Conservation (phyloP, 2,329 filamentous ascomycete species). For the Huntiella decipiens region DNA sequence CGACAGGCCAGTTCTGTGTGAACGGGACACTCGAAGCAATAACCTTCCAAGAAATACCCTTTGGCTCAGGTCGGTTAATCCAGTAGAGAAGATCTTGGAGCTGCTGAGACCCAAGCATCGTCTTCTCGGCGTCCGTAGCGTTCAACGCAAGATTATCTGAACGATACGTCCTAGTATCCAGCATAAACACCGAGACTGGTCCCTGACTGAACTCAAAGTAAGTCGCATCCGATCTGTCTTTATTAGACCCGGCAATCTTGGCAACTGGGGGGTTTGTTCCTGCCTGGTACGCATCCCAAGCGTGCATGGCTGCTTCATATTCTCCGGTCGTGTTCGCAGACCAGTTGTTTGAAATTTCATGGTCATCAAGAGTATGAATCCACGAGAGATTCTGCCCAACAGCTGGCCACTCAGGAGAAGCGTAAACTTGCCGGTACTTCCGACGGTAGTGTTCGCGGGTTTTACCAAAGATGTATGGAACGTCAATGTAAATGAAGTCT, state of each 20-base stretch:
- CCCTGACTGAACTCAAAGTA: constrained; percentile 85
- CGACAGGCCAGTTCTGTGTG: constrained; percentile 92
- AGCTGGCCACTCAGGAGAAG: constrained; percentile 73
- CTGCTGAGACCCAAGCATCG: constrained; percentile 71
- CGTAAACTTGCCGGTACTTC: constrained; percentile 91
- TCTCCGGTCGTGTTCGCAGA: constrained; percentile 61
- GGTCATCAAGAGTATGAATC: constrained; percentile 93
- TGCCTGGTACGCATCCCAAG: constrained; percentile 74
- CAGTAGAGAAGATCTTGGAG: constrained; percentile 62
- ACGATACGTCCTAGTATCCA: constrained; percentile 79
- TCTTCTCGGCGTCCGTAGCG: constrained; percentile 44
- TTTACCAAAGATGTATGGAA: constrained; percentile 60
- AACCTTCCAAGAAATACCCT: constrained; percentile 81
- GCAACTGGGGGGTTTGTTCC: constrained; percentile 62
- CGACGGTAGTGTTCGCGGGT: constrained; percentile 60
- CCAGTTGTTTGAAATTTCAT: constrained; percentile 95
- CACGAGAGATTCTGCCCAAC: constrained; percentile 70
- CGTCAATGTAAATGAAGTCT: constrained; percentile 82
- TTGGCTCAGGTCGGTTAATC: constrained; percentile 51
- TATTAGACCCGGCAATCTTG: constrained; percentile 26
- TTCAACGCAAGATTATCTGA: constrained; percentile 44
- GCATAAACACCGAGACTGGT: constrained; percentile 82
- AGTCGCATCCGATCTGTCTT: constrained; percentile 37
- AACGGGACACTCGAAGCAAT: constrained; percentile 81
- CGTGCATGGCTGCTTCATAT: constrained; percentile 61